A percentile compares a stretch with the other conserved stretches of the same genome.
phyloP scores from a whole-genome alignment of 83 land plant species.

The Picea mariana region DNA sequence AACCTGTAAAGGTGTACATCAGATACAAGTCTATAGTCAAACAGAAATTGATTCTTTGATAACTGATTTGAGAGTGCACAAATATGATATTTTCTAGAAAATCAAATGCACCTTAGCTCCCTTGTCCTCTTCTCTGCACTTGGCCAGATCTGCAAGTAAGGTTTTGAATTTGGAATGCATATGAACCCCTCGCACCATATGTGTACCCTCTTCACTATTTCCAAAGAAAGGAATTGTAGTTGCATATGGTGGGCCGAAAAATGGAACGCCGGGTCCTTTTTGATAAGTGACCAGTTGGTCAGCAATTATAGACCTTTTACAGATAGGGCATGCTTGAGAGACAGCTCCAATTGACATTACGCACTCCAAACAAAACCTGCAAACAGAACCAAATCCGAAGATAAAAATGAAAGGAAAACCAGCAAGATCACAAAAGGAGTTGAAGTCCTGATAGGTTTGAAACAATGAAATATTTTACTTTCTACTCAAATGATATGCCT shows the following conservation, averaged over 20 bases:
- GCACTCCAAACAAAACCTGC: constrained; percentile 53
- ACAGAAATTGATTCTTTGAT: background rate
- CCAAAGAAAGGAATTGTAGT: constrained; percentile 14
- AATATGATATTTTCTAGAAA: background rate
- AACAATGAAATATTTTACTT: too few relatives aligned
- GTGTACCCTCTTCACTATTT: constrained; percentile 24
- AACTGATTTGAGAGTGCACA: background rate
- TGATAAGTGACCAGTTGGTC: constrained; percentile 28
- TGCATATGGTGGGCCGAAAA: constrained; percentile 5
- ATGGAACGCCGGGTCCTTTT: background rate
- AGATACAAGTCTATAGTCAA: background rate
- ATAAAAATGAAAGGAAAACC: background rate
- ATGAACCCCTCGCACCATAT: constrained; percentile 26
- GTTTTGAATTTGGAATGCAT: constrained; percentile 48
- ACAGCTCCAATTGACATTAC: constrained; percentile 42
- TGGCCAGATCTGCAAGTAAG: constrained; percentile 41
- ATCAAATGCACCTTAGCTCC: constrained; percentile 38
- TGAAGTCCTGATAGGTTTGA: too few relatives aligned
- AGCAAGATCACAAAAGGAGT: too few relatives aligned
- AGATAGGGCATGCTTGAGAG: constrained; percentile 32
- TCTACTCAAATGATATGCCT: too few relatives aligned
- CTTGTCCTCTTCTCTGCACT: constrained; percentile 35
- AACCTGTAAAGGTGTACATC: constrained; percentile 22
- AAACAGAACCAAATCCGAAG: background rate
- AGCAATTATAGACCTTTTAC: constrained; percentile 25